Evolutionary conservation across 2,329 filamentous ascomycete species (phyloP).

Genomic region (Penicillium corylophilum): DNA sequence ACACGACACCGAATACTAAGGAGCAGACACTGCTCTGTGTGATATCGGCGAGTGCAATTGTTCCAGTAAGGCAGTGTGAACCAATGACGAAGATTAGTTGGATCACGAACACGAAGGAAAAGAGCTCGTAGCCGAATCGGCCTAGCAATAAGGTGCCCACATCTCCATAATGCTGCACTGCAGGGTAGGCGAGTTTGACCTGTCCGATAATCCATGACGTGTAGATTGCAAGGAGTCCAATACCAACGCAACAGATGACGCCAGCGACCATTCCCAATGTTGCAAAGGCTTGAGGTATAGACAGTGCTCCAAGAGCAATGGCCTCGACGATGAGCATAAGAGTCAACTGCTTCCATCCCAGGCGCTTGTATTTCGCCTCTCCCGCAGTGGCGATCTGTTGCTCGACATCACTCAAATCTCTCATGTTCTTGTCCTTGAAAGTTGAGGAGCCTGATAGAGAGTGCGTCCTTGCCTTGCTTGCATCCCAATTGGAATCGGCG

Average conservation of each 20-base stretch:
- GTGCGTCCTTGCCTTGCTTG: neutral
- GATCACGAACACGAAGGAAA: conserved; percentile 44
- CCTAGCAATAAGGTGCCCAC: conserved; percentile 46
- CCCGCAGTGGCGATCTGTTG: conserved; percentile 3
- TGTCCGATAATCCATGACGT: conserved; percentile 44
- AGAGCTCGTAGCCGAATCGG: conserved; percentile 43
- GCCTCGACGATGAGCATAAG: conserved; percentile 53
- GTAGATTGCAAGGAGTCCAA: conserved; percentile 43
- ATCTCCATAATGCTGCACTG: conserved; percentile 46
- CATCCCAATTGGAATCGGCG: neutral
- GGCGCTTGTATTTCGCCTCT: conserved; percentile 10
- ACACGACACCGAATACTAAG: conserved; percentile 44
- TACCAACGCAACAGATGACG: conserved; percentile 44
- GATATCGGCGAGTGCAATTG: conserved; percentile 47
- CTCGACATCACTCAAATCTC: conserved; percentile 2
- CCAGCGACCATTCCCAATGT: conserved; percentile 49
- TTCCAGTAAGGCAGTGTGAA: conserved; percentile 28
- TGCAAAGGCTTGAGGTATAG: conserved; percentile 47
- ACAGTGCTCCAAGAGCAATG: conserved; percentile 50
- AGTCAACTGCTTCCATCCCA: conserved; percentile 54
- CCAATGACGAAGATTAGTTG: conserved; percentile 46
- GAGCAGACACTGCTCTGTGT: conserved; percentile 43
- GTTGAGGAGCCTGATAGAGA: neutral
- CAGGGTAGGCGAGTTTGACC: conserved; percentile 38
- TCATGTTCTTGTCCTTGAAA: neutral